Evolutionary conservation across 495 filamentous ascomycete species (phyloP).

Genomic region (Penicillium roqueforti): DNA sequence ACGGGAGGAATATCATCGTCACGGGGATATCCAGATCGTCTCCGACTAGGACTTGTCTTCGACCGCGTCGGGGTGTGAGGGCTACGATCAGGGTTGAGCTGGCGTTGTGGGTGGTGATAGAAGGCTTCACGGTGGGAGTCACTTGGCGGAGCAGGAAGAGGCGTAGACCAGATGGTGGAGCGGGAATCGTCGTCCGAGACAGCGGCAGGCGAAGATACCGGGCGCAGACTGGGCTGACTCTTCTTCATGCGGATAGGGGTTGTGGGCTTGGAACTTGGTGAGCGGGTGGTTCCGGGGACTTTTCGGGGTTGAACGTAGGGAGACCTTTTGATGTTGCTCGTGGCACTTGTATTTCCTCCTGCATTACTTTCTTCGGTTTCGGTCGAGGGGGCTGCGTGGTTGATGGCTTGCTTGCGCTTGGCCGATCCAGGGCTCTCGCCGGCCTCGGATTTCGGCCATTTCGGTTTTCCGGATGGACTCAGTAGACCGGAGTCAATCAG

Average conservation of each 20-base stretch:
- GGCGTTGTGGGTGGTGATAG: conserved; percentile 22
- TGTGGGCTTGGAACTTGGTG: conserved; percentile 22
- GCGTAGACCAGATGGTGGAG: conserved; percentile 19
- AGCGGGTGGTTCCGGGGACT: conserved; percentile 14
- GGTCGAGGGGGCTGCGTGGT: conserved; percentile 2
- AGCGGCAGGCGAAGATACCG: conserved; percentile 14
- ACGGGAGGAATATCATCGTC: conserved; percentile 43
- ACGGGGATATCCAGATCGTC: conserved; percentile 18
- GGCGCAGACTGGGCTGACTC: conserved; percentile 25
- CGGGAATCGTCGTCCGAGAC: conserved; percentile 1
- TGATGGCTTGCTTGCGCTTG: conserved; percentile 23
- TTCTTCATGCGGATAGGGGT: conserved; percentile 27
- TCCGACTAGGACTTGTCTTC: conserved; percentile 17
- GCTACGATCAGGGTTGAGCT: conserved; percentile 23
- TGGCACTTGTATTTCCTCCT: conserved; percentile 1
- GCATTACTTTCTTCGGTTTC: conserved; percentile 12
- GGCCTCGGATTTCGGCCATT: conserved; percentile 36
- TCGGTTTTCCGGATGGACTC: conserved; percentile 25
- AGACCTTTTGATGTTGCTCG: conserved; percentile 13
- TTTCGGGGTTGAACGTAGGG: conserved; percentile 16
- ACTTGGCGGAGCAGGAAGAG: conserved; percentile 21
- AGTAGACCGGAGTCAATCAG: conserved; percentile 16
- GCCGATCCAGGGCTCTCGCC: conserved; percentile 41
- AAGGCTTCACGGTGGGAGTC: conserved; percentile 17
- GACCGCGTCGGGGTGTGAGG: conserved; percentile 15